phyloP scores from a whole-genome alignment of 768 basidiomycete genomes.

The Cystobasidium onofrii region DNA sequence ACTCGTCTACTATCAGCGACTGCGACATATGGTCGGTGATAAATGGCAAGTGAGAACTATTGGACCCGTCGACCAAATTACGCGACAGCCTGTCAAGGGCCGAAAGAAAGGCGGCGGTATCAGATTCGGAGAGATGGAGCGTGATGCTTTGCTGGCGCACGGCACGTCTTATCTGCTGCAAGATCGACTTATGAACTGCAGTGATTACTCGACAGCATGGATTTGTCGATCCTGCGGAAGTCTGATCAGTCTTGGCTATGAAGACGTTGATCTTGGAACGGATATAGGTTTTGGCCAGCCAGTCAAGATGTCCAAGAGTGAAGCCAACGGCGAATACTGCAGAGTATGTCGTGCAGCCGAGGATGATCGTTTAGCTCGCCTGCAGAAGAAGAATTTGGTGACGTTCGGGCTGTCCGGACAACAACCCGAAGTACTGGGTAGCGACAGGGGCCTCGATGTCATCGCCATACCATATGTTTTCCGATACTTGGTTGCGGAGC shows the following conservation, averaged over 20 bases:
- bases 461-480: constrained; percentile 94
- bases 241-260: constrained; percentile 90
- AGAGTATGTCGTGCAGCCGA: constrained; percentile 74
- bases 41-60: constrained; percentile 99
- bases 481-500: constrained; percentile 83
- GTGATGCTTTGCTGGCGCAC: constrained; percentile 95
- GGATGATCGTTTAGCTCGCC: constrained; percentile 57
- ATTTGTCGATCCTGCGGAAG: constrained; percentile 94
- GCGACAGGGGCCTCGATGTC: constrained; percentile 78
- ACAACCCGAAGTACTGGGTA: constrained; percentile 59
- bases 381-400: constrained; percentile 54
- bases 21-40: constrained; percentile 98
- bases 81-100: constrained; percentile 95
- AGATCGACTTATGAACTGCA: constrained; percentile 98
- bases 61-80: constrained; percentile 90
- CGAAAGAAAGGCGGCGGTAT: constrained; percentile 97
- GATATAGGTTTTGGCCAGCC: constrained; percentile 33
- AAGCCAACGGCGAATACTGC: constrained; percentile 81
- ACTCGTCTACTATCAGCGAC: constrained; percentile 94
- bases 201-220: constrained; percentile 99
- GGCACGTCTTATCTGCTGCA: constrained; percentile 97
- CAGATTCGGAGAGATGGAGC: constrained; percentile 99
- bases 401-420: constrained; percentile 59
- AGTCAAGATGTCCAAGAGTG: constrained; percentile 48
- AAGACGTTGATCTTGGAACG: constrained; percentile 64